A percentile compares a stretch with the other conserved stretches of the same genome.
Evolutionary conservation across 2,329 filamentous ascomycete genomes (phyloP).

Genomic region (Cytospora piceicola): DNA sequence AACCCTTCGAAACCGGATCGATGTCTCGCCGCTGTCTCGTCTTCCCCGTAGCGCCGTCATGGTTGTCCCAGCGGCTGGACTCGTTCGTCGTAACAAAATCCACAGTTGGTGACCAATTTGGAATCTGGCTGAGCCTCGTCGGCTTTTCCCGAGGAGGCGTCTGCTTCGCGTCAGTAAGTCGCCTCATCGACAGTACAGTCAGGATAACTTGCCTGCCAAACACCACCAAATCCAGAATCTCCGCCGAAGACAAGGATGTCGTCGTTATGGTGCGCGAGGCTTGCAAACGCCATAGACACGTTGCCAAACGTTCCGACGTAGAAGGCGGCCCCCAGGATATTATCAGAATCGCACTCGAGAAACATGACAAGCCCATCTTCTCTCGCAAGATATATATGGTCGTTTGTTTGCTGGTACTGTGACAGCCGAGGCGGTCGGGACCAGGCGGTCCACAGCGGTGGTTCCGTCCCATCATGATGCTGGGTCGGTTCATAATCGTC

Average conservation of each 20-base stretch:
- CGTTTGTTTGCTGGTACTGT: slow-evolving; percentile 64
- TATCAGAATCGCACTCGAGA: slow-evolving; percentile 66
- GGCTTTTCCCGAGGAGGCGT: slow-evolving; percentile 59
- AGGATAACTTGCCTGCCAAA: slow-evolving; percentile 65
- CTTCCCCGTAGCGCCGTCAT: slow-evolving; percentile 29
- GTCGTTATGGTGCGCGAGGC: slow-evolving; percentile 52
- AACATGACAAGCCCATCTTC: slow-evolving; percentile 84
- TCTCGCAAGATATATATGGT: slow-evolving; percentile 82
- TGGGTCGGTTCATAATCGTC: slow-evolving; percentile 46
- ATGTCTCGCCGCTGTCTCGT: slow-evolving; percentile 24
- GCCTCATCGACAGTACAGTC: not conserved
- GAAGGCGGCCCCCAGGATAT: slow-evolving; percentile 57
- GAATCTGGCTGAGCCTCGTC: slow-evolving; percentile 62
- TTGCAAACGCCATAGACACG: slow-evolving; percentile 81
- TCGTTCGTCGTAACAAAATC: slow-evolving; percentile 56
- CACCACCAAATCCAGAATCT: slow-evolving; percentile 74
- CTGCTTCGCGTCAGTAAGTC: slow-evolving; percentile 39
- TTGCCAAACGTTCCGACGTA: slow-evolving; percentile 72
- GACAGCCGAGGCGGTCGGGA: slow-evolving; percentile 72
- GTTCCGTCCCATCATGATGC: slow-evolving; percentile 50
- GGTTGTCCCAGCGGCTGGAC: slow-evolving; percentile 38
- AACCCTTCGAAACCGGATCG: slow-evolving; percentile 55
- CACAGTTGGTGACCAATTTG: slow-evolving; percentile 65
- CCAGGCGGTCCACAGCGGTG: slow-evolving; percentile 82
- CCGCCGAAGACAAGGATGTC: slow-evolving; percentile 84